Percentiles rank a stretch among this genome's conserved stretches.
phyloP scores from a whole-genome alignment of 768 basidiomycete species.

The Xanthoconium purpureum region DNA sequence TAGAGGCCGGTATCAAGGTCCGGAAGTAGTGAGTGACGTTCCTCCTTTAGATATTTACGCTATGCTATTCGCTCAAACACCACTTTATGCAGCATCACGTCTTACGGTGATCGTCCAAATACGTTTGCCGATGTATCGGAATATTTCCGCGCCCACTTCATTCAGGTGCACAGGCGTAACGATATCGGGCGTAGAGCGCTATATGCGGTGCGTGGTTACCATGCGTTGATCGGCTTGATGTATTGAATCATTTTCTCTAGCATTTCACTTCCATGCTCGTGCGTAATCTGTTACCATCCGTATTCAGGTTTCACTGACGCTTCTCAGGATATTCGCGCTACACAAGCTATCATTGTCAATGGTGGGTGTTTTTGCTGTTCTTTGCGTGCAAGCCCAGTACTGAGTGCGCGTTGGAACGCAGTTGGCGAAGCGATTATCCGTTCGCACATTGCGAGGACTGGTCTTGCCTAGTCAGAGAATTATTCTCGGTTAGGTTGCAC shows the following conservation, averaged over 20 bases:
- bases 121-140: slow-evolving; percentile 66
- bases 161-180: slow-evolving; percentile 68
- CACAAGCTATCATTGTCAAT: slow-evolving; percentile 61
- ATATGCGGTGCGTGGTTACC: slow-evolving; percentile 52
- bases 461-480: slow-evolving; percentile 30
- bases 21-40: slow-evolving; percentile 65
- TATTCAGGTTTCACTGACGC: neutral
- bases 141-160: slow-evolving; percentile 84
- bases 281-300: slow-evolving; percentile 14
- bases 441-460: slow-evolving; percentile 57
- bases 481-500: neutral
- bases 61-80: neutral
- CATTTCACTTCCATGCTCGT: slow-evolving; percentile 75
- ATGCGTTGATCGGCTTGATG: neutral
- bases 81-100: slow-evolving; percentile 56
- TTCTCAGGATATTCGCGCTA: slow-evolving; percentile 60
- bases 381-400: neutral
- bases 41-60: neutral
- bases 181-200: slow-evolving; percentile 57
- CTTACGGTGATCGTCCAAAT: slow-evolving; percentile 71
- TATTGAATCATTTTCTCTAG: slow-evolving; percentile 33
- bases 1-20: slow-evolving; percentile 63
- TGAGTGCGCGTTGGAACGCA: slow-evolving; percentile 23
- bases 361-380: slow-evolving; percentile 37
- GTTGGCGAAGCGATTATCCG: slow-evolving; percentile 68